A percentile compares a stretch with the other conserved stretches of the same genome.
phyloP scores from a whole-genome alignment of 2,329 filamentous ascomycete genomes.

The Fusarium incarnatum region DNA sequence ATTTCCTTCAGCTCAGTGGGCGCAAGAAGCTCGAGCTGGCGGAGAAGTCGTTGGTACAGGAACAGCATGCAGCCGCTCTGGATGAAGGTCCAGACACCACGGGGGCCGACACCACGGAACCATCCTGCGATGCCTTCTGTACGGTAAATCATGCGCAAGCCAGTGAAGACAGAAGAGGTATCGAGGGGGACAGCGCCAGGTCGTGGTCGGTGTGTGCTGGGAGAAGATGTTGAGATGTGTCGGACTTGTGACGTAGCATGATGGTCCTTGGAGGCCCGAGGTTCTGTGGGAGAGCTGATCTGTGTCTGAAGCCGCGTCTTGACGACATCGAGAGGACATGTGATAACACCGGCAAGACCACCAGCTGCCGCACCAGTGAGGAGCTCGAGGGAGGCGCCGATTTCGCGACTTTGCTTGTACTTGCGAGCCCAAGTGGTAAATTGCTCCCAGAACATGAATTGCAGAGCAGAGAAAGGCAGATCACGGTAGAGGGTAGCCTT shows the following conservation, averaged over 20 bases:
- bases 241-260: slow-evolving; percentile 67
- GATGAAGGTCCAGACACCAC: slow-evolving; percentile 96
- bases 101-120: slow-evolving; percentile 94
- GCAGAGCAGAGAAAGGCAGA: slow-evolving; percentile 92
- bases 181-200: slow-evolving; percentile 84
- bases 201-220: slow-evolving; percentile 82
- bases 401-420: slow-evolving; percentile 83
- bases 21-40: slow-evolving; percentile 72
- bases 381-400: slow-evolving; percentile 87
- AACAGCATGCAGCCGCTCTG: slow-evolving; percentile 98
- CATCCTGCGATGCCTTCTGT: slow-evolving; percentile 89
- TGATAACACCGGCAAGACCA: slow-evolving; percentile 92
- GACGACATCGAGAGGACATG: slow-evolving; percentile 95
- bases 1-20: slow-evolving; percentile 48
- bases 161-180: slow-evolving; percentile 89
- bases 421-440: slow-evolving; percentile 83
- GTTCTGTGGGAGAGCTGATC: slow-evolving; percentile 61
- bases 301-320: slow-evolving; percentile 98
- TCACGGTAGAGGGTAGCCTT: slow-evolving; percentile 95
- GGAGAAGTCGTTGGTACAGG: slow-evolving; percentile 88
- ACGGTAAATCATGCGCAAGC: slow-evolving; percentile 86
- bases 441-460: slow-evolving; percentile 99
- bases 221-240: slow-evolving; percentile 88
- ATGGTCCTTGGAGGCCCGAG: slow-evolving; percentile 48
- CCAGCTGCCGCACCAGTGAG: slow-evolving; percentile 90